Percentiles rank a stretch among this genome's conserved stretches.
Conservation (phyloP, 768 basidiomycete species). For the Mycena maculata region DNA sequence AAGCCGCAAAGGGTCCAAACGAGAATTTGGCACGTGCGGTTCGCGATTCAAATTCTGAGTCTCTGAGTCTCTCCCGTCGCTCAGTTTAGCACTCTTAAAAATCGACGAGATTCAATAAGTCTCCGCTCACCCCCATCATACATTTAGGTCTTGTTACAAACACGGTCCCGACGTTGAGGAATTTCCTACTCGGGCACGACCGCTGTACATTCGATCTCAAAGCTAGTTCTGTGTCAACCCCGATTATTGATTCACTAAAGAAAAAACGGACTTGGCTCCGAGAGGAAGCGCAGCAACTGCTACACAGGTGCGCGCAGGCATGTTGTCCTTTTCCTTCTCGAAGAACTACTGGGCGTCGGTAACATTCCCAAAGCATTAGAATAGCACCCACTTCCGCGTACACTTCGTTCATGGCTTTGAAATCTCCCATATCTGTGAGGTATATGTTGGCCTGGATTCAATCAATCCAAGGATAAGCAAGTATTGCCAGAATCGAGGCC, state of each 20-base stretch:
- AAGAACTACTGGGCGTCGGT: conserved; percentile 55
- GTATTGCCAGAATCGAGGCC: not conserved
- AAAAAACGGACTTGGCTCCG: conserved; percentile 25
- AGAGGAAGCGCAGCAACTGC: conserved; percentile 65
- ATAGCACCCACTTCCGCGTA: conserved; percentile 47
- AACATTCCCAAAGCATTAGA: not conserved
- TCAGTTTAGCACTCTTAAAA: too few relatives aligned
- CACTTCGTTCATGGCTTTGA: conserved; percentile 52
- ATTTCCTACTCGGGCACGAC: conserved; percentile 50
- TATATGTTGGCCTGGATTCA: conserved; percentile 49
- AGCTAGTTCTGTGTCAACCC: conserved; percentile 59
- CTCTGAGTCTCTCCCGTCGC: too few relatives aligned
- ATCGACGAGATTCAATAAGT: too few relatives aligned
- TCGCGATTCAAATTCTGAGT: too few relatives aligned
- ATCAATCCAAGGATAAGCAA: not conserved
- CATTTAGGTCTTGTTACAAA: too few relatives aligned
- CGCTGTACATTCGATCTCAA: conserved; percentile 74
- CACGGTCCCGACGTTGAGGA: too few relatives aligned
- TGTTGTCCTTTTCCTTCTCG: conserved; percentile 44
- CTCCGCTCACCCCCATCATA: too few relatives aligned
- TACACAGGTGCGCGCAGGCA: conserved; percentile 70
- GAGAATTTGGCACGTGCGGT: too few relatives aligned
- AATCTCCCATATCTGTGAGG: conserved; percentile 53
- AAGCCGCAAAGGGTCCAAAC: too few relatives aligned
- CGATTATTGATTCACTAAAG: not conserved